These are phyloP conservation scores for Azolla pinnata DNA, from an alignment of 75 land plant genomes.

Conservation along the genomic window DNA sequence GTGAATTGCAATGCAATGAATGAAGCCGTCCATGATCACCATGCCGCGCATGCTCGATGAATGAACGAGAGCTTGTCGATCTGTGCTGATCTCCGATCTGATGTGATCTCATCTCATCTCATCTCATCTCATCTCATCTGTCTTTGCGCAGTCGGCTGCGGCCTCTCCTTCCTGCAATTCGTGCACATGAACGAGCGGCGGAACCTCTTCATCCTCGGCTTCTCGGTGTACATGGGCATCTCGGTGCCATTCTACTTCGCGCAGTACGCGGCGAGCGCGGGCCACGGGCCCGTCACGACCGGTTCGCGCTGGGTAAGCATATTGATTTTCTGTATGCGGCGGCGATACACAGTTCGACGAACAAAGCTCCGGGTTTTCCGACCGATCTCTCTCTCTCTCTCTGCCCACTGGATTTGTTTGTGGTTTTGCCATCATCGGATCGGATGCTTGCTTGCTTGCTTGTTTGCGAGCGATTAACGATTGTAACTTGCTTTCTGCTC, in stretches of 20 bases:
- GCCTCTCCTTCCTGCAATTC: constrained; percentile 77
- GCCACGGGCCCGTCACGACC: constrained; percentile 70
- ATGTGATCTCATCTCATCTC: neutral
- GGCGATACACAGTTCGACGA: neutral
- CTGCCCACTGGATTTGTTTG: neutral
- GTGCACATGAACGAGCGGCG: constrained; percentile 72
- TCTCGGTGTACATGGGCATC: constrained; percentile 73
- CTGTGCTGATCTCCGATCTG: neutral
- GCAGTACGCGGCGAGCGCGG: constrained; percentile 36
- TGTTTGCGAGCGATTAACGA: neutral
- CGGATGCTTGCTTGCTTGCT: neutral
- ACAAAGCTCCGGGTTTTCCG: neutral
- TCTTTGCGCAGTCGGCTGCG: constrained; percentile 61
- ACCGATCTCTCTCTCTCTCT: neutral
- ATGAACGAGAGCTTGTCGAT: neutral
- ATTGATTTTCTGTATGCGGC: neutral
- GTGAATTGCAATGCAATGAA: neutral
- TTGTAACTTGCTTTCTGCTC: neutral
- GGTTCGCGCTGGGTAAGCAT: constrained; percentile 46
- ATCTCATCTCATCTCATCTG: neutral
- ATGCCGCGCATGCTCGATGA: neutral
- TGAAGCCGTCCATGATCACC: neutral
- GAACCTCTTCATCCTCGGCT: constrained; percentile 71
- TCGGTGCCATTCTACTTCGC: constrained; percentile 84
- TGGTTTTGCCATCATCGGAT: neutral